Evolutionary conservation across 345 rosid genomes (phyloP).

Genomic region (Nasturtium officinale): DNA sequence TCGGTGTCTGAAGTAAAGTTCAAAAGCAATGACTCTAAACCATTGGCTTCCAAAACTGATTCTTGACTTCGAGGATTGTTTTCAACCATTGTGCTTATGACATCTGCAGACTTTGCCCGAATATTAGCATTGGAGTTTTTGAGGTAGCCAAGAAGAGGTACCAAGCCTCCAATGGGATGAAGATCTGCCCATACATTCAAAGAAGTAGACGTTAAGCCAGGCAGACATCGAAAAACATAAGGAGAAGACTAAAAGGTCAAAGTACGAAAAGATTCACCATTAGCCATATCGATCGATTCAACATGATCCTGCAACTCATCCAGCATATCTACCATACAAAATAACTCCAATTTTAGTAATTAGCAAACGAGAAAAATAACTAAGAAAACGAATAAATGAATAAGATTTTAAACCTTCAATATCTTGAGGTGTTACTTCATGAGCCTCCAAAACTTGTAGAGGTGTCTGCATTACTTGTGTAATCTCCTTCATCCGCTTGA

Average conservation of each 20-base stretch:
- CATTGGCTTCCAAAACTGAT: conserved; percentile 46
- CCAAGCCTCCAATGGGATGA: conserved; percentile 40
- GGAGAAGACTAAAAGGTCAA: not conserved
- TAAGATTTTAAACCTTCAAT: conserved; percentile 54
- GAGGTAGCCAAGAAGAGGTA: conserved; percentile 34
- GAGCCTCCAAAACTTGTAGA: conserved; percentile 67
- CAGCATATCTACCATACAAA: conserved; percentile 31
- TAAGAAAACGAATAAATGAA: not conserved
- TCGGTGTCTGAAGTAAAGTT: conserved; percentile 70
- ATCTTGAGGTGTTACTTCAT: conserved; percentile 68
- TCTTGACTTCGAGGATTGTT: conserved; percentile 83
- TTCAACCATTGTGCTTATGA: conserved; percentile 78
- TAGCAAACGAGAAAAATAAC: not conserved
- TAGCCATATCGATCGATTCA: conserved; percentile 41
- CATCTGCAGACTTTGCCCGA: conserved; percentile 88
- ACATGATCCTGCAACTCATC: conserved; percentile 45
- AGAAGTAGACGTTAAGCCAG: not conserved
- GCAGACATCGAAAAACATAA: not conserved
- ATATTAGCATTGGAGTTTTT: conserved; percentile 57
- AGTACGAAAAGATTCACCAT: conserved; percentile 34
- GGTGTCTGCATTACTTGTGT: conserved; percentile 80
- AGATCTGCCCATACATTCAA: conserved; percentile 27
- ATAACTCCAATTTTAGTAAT: conserved; percentile 4
- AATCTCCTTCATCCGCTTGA: conserved; percentile 89
- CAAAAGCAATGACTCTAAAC: conserved; percentile 39